Evolutionary conservation across 139 green algal genomes (phyloP), one percentile per base, ranked within the genome.

Genomic region (Coelastrella sp.): DNA sequence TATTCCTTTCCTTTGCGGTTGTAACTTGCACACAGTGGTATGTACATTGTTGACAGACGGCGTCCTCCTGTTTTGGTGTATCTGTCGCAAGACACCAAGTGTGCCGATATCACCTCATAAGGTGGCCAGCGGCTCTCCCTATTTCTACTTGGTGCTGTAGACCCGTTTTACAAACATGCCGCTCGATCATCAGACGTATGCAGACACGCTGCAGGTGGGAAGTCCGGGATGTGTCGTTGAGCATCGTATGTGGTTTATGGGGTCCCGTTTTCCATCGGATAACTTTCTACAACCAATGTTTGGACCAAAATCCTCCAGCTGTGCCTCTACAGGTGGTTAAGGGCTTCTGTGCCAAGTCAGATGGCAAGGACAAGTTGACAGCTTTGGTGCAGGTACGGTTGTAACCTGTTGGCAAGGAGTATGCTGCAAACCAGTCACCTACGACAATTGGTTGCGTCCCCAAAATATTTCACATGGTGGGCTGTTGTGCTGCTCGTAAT

Each of bases 311-410:
- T 64, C 17, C 53, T 19, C 53, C 53, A 32, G 17, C 1, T 21
- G 7, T 32, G 8, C 7, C 35, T 68, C 19, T 63, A 73, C 91
- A 98, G 93, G 88, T 93, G 21, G 81, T 98, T 62, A 96, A 95
- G 30, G 88, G 88, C 45, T 97, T 98, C 75, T 91, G 96, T 21
- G 92, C 91, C 38, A 98, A 98, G 82, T 92, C 93, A 4, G 96
- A 98, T 91, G 96, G 95, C 35, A 94, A 95, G 40, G 96, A 99
- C 91, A 99, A 99, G 91, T 92, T 98, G 5, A 94, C 94, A 23
- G 95, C 96, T 8, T 90, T 96, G 0, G 88, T 99, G 21, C 96
- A 98, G 94, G 92, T 96, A 63, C 32, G 50, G 5, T 30, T 30
- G 13, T 57, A 11, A 57, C 13, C 13, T 23, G 13, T 57, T 57